These are phyloP conservation scores for Diaporthe aspalathi DNA, from an alignment of 2,329 filamentous ascomycete species.

Conservation along the genomic window DNA sequence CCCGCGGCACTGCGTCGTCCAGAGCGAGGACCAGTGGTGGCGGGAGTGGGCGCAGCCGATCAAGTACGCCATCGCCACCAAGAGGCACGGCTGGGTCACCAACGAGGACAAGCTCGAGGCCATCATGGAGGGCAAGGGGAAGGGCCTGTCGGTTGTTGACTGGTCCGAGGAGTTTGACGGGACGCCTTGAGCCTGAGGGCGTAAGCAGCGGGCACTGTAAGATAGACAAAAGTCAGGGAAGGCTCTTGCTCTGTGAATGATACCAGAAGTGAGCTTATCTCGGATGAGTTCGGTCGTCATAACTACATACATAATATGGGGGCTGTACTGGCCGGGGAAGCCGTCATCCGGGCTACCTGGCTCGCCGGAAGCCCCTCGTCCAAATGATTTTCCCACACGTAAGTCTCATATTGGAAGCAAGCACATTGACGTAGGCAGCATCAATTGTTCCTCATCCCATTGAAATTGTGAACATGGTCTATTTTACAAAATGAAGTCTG, in stretches of 20 bases:
- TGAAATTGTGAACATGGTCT: neutral
- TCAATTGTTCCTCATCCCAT: neutral
- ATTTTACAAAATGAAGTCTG: constrained; percentile 20
- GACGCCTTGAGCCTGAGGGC: neutral
- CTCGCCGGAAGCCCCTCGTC: neutral
- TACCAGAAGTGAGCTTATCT: neutral
- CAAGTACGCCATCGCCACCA: constrained; percentile 51
- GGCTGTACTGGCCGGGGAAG: no score
- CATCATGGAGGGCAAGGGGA: constrained; percentile 61
- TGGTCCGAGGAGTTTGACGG: constrained; percentile 52
- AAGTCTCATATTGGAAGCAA: no score
- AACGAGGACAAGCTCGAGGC: constrained; percentile 66
- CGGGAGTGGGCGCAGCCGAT: constrained; percentile 61
- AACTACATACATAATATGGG: no score
- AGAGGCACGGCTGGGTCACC: constrained; percentile 59
- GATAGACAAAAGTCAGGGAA: neutral
- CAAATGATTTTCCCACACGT: no score
- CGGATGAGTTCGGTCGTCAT: no score
- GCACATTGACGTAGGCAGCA: neutral
- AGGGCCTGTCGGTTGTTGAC: constrained; percentile 51
- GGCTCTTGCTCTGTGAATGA: neutral
- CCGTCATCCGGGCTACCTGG: no score
- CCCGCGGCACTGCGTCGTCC: constrained; percentile 58
- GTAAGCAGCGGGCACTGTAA: neutral
- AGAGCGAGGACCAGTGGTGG: constrained; percentile 69